A percentile compares a stretch with the other conserved stretches of the same genome.
These are phyloP conservation scores for Lactarius psammicola DNA, from an alignment of 768 basidiomycete species.

Conservation along the genomic window DNA sequence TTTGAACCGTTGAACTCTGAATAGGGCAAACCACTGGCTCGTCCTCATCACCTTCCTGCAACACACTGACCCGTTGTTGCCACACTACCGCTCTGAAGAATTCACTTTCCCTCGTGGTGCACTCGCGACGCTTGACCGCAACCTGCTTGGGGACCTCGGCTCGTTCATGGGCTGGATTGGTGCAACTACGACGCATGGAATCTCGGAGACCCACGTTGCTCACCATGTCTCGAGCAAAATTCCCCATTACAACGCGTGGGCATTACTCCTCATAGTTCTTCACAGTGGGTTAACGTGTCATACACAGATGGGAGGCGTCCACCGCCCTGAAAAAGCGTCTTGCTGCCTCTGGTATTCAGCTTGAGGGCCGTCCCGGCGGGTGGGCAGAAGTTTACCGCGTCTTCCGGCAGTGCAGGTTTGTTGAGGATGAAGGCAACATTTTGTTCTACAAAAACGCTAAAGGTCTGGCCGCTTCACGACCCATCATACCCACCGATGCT, in stretches of 20 bases:
- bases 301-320: constrained; percentile 80
- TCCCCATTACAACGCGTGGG: constrained; percentile 86
- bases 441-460: constrained; percentile 87
- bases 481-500: constrained; percentile 58
- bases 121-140: constrained; percentile 86
- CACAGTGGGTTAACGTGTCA: not conserved
- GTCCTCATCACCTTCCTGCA: constrained; percentile 97
- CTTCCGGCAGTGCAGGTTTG: constrained; percentile 82
- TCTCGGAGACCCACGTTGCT: constrained; percentile 89
- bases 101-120: constrained; percentile 96
- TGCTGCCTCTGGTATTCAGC: constrained; percentile 53
- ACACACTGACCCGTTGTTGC: constrained; percentile 93
- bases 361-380: constrained; percentile 72
- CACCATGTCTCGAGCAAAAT: constrained; percentile 96
- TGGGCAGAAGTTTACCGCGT: constrained; percentile 81
- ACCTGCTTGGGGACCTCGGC: constrained; percentile 74
- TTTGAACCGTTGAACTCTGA: not conserved
- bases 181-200: constrained; percentile 81
- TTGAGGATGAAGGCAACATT: constrained; percentile 91
- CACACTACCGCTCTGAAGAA: constrained; percentile 85
- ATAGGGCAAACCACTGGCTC: constrained; percentile 89
- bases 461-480: constrained; percentile 71
- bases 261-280: constrained; percentile 16
- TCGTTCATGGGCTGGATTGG: constrained; percentile 83
- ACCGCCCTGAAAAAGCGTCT: constrained; percentile 77